Evolutionary conservation across 257 asterid genomes (phyloP).

Genomic region (Solanum chmielewskii): DNA sequence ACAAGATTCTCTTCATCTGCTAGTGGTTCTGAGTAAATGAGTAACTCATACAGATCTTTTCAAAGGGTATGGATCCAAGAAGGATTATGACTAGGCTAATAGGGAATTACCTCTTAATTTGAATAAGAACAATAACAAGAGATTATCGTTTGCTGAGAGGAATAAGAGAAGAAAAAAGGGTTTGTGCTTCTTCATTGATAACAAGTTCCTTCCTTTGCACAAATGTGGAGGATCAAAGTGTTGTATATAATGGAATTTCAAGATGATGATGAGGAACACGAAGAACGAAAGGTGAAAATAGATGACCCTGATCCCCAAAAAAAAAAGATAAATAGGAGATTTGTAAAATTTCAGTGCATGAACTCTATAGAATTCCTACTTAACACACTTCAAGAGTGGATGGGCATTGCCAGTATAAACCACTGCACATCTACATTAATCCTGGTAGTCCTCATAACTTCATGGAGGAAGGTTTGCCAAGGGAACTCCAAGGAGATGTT

Average conservation of each 20-base stretch:
- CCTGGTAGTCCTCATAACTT: background rate
- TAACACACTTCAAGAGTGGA: background rate
- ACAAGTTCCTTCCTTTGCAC: background rate
- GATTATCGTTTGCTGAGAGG: background rate
- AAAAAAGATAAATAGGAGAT: background rate
- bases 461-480: background rate
- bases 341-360: background rate
- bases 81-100: background rate
- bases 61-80: background rate
- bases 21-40: background rate
- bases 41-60: background rate
- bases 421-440: background rate
- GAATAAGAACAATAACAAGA: background rate
- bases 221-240: background rate
- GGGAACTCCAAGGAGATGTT: background rate
- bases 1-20: background rate
- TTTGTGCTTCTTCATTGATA: background rate
- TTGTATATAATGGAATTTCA: background rate
- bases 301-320: background rate
- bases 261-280: background rate
- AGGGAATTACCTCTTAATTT: background rate
- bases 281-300: background rate
- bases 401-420: background rate
- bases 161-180: background rate
- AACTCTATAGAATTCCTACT: background rate